phyloP scores from a whole-genome alignment of 495 filamentous ascomycete genomes.

The Penicillium fimorum region DNA sequence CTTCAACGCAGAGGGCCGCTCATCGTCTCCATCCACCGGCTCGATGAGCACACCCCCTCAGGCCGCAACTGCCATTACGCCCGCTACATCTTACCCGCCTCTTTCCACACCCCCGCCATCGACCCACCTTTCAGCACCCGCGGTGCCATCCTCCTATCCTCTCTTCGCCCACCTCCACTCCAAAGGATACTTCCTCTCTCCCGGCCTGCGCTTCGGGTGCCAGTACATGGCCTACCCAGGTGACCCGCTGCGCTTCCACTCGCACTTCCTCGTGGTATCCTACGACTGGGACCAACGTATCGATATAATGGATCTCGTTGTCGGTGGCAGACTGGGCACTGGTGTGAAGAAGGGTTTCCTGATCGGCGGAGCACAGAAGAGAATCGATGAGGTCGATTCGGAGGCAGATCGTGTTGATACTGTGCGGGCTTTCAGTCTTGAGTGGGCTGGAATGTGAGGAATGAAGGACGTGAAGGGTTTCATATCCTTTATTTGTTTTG shows the following conservation, averaged over 20 bases:
- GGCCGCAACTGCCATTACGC: conserved; percentile 51
- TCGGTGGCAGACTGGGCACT: conserved; percentile 82
- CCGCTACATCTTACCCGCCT: conserved; percentile 57
- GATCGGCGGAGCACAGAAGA: conserved; percentile 63
- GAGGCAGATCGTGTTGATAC: conserved; percentile 26
- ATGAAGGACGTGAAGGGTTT: neutral
- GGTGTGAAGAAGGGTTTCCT: conserved; percentile 95
- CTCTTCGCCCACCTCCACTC: conserved; percentile 68
- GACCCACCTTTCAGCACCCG: conserved; percentile 37
- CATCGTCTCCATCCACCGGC: conserved; percentile 18
- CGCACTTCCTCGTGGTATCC: conserved; percentile 79
- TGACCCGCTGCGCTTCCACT: conserved; percentile 91
- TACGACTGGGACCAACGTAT: conserved; percentile 85
- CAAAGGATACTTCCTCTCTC: conserved; percentile 80
- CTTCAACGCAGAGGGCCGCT: conserved; percentile 36
- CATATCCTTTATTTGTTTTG: neutral
- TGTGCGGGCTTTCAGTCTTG: conserved; percentile 71
- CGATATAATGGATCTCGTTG: conserved; percentile 76
- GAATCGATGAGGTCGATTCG: conserved; percentile 24
- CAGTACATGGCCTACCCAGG: conserved; percentile 93
- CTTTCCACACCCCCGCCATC: conserved; percentile 37
- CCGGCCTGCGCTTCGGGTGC: conserved; percentile 91
- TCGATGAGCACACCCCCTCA: conserved; percentile 15
- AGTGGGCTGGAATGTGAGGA: conserved; percentile 78
- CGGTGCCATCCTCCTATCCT: conserved; percentile 51